phyloP scores from a whole-genome alignment of 129 eudicot species.

The Escallonia herrerae region DNA sequence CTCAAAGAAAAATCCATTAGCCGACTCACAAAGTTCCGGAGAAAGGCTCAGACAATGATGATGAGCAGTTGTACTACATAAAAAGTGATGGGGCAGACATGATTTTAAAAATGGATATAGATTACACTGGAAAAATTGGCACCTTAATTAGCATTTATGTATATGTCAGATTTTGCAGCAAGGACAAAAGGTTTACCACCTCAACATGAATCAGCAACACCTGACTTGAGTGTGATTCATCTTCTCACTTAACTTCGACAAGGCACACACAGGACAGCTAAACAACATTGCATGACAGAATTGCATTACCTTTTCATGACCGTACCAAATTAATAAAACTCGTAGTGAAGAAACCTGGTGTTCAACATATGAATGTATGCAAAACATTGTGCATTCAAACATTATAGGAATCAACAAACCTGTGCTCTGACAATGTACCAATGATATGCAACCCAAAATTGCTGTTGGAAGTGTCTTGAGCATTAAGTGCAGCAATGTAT shows the following conservation, averaged over 20 bases:
- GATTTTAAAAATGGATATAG: no score
- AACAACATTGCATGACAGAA: background rate
- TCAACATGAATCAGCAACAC: background rate
- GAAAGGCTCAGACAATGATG: no score
- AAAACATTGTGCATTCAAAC: background rate
- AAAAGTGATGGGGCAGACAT: no score
- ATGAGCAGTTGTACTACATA: no score
- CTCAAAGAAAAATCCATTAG: no score
- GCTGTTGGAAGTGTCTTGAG: constrained; percentile 37
- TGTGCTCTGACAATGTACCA: constrained; percentile 67
- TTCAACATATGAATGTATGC: background rate
- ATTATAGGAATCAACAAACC: constrained; percentile 24
- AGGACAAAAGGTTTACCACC: background rate
- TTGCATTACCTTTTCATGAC: background rate
- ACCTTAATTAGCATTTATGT: no score
- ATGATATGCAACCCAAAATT: constrained; percentile 56
- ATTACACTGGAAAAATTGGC: no score
- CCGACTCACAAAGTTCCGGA: no score
- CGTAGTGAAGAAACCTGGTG: background rate
- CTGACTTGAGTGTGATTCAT: background rate
- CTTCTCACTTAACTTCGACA: background rate
- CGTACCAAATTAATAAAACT: background rate
- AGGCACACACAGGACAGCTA: background rate
- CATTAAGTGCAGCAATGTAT: constrained; percentile 69
- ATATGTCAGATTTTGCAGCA: background rate